Percentiles rank a stretch among this genome's conserved stretches.
Evolutionary conservation across 192 early-diverging fungal genomes (phyloP).

Genomic region (Entomortierella chlamydospora): DNA sequence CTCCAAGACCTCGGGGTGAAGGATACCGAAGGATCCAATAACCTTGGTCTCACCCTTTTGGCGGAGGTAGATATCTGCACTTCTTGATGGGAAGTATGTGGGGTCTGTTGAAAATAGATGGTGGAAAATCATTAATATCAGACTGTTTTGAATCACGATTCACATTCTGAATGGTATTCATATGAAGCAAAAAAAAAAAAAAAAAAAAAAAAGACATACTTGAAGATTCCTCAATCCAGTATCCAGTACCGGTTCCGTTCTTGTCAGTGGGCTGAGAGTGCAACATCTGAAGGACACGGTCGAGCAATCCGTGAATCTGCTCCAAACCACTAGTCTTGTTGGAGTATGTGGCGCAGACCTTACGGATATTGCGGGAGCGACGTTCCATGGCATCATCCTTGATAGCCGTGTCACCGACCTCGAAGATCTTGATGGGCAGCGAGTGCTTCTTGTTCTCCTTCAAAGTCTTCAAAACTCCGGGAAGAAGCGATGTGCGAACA

Average conservation of each 20-base stretch:
- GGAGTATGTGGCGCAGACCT: slow-evolving; percentile 86
- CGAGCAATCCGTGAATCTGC: slow-evolving; percentile 91
- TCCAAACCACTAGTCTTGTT: slow-evolving; percentile 89
- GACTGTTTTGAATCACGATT: too few species aligned
- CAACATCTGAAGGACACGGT: slow-evolving; percentile 90
- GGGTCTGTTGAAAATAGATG: slow-evolving; percentile 58
- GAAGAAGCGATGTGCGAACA: slow-evolving; percentile 91
- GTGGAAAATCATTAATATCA: neutral
- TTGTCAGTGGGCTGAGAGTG: slow-evolving; percentile 61
- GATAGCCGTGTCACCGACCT: slow-evolving; percentile 94
- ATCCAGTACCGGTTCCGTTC: slow-evolving; percentile 68
- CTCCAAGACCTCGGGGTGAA: slow-evolving; percentile 90
- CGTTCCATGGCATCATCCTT: slow-evolving; percentile 87
- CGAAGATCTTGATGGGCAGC: slow-evolving; percentile 94
- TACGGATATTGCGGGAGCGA: slow-evolving; percentile 89
- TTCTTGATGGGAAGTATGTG: slow-evolving; percentile 92
- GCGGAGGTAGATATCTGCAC: slow-evolving; percentile 87
- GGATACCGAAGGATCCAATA: slow-evolving; percentile 90
- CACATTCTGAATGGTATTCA: too few species aligned
- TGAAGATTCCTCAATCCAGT: slow-evolving; percentile 82
- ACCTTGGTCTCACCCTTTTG: slow-evolving; percentile 58
- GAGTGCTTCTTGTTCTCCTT: slow-evolving; percentile 88
- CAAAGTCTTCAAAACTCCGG: slow-evolving; percentile 94
- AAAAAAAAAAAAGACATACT: slow-evolving; percentile 60
- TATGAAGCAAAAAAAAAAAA: too few species aligned